A percentile compares a stretch with the other conserved stretches of the same genome.
phyloP scores from a whole-genome alignment of 2,329 filamentous ascomycete species.

The Neoascochyta sp. region DNA sequence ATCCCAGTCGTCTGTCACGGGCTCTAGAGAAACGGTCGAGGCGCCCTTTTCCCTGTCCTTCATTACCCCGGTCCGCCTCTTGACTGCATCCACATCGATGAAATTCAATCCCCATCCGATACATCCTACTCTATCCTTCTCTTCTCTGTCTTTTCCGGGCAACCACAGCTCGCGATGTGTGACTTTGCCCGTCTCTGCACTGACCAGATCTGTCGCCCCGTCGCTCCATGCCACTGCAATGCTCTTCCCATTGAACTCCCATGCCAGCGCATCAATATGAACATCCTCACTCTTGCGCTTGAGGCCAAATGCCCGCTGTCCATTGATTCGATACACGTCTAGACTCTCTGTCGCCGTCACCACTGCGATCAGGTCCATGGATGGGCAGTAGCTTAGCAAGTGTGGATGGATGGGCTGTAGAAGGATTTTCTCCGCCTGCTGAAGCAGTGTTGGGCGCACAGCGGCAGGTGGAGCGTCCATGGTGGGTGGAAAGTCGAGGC shows the following conservation, averaged over 20 bases:
- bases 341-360: slow-evolving; percentile 66
- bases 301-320: slow-evolving; percentile 62
- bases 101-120: slow-evolving; percentile 56
- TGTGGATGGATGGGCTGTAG: slow-evolving; percentile 50
- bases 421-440: slow-evolving; percentile 43
- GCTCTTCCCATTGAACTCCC: slow-evolving; percentile 59
- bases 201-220: slow-evolving; percentile 71
- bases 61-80: slow-evolving; percentile 45
- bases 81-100: slow-evolving; percentile 47
- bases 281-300: slow-evolving; percentile 38
- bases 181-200: slow-evolving; percentile 75
- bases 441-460: slow-evolving; percentile 28
- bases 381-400: slow-evolving; percentile 73
- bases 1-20: slow-evolving; percentile 35
- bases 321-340: slow-evolving; percentile 73
- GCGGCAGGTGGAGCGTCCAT: slow-evolving; percentile 16
- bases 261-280: slow-evolving; percentile 40
- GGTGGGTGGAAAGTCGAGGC: too few species aligned
- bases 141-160: slow-evolving; percentile 4
- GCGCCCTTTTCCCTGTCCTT: slow-evolving; percentile 15
- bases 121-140: slow-evolving; percentile 39
- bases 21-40: slow-evolving; percentile 17
- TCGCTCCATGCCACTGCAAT: slow-evolving; percentile 83
- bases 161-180: slow-evolving; percentile 57
- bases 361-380: slow-evolving; percentile 77